Percentiles rank a stretch among this genome's conserved stretches.
Conservation (phyloP, 495 filamentous ascomycete species). For the Amniculicola lignicola region DNA sequence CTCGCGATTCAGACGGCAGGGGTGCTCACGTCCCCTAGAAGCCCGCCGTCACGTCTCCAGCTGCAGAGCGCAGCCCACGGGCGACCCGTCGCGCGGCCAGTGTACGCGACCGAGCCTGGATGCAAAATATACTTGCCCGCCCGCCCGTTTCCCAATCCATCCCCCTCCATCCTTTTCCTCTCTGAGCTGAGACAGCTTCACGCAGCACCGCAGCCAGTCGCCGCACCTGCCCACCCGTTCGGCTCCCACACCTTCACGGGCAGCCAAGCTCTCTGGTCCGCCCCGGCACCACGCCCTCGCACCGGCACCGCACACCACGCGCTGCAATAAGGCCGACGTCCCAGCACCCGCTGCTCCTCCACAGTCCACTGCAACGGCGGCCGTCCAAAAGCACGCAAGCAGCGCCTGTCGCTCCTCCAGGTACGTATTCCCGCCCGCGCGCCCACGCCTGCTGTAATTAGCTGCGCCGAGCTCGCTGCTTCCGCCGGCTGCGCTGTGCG, state of each 20-base stretch:
- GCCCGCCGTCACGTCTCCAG: background rate
- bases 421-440: constrained; percentile 11
- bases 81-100: constrained; percentile 2
- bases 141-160: constrained; percentile 33
- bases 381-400: constrained; percentile 17
- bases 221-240: background rate
- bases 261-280: background rate
- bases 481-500: constrained; percentile 7
- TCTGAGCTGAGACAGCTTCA: constrained; percentile 34
- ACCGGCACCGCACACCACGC: no score
- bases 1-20: no score
- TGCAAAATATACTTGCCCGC: constrained; percentile 32
- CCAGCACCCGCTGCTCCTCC: no score
- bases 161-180: constrained; percentile 35
- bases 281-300: no score
- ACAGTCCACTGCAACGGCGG: constrained; percentile 12
- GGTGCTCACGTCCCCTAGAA: constrained; percentile 5
- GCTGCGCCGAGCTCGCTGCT: background rate
- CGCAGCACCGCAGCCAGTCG: constrained; percentile 5
- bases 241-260: background rate
- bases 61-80: constrained; percentile 21
- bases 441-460: constrained; percentile 8
- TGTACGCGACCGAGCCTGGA: background rate
- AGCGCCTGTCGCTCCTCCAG: background rate
- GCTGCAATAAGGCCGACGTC: no score